Percentiles rank a stretch among this genome's conserved stretches.
phyloP scores from a whole-genome alignment of 768 basidiomycete species.

The Trametes cubensis region DNA sequence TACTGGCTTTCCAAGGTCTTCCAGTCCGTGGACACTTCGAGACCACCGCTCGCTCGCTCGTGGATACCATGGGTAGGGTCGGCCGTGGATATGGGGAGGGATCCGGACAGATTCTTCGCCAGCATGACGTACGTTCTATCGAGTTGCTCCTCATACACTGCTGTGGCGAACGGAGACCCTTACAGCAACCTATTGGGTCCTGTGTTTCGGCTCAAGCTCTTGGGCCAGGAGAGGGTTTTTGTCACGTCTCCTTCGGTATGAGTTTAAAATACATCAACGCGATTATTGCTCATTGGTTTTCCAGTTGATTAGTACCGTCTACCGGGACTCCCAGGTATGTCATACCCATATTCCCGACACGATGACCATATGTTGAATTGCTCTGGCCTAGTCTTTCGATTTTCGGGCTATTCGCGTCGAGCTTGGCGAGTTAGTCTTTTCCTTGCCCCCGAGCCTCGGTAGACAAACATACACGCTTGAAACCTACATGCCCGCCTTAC shows the following conservation, averaged over 20 bases:
- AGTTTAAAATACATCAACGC: not conserved
- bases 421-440: constrained; percentile 26
- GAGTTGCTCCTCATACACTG: not conserved
- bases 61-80: constrained; percentile 30
- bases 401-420: constrained; percentile 20
- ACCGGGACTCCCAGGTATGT: constrained; percentile 25
- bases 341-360: not conserved
- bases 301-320: constrained; percentile 25
- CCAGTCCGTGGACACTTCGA: not conserved
- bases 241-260: constrained; percentile 29
- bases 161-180: not conserved
- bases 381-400: constrained; percentile 20
- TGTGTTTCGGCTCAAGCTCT: constrained; percentile 25
- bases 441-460: not conserved
- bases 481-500: constrained; percentile 18
- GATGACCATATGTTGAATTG: not conserved
- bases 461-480: constrained; percentile 15
- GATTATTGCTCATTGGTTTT: not conserved
- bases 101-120: constrained; percentile 28
- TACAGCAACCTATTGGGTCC: constrained; percentile 25
- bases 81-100: constrained; percentile 24
- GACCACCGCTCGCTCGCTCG: constrained; percentile 25
- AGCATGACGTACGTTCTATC: constrained; percentile 19
- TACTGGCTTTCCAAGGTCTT: constrained; percentile 14
- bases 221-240: constrained; percentile 27